Evolutionary conservation across 73 alveolate genomes (phyloP).

Genomic region (Tetrahymena borealis): DNA sequence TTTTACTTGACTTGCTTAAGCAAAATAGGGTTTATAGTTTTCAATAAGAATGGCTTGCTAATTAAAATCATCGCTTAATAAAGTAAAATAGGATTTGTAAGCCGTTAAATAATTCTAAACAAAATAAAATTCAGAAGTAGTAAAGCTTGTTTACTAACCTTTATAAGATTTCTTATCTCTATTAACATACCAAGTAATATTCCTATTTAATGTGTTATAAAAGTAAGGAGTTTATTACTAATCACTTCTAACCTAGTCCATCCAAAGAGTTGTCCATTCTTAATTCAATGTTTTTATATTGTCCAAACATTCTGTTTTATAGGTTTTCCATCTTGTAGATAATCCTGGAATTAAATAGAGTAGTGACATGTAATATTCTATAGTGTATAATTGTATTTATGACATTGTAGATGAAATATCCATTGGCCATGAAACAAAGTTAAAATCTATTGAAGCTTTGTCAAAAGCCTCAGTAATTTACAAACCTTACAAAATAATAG

Average conservation of each 20-base stretch:
- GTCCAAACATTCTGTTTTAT: background rate
- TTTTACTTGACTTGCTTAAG: background rate
- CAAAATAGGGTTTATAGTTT: background rate
- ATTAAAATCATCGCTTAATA: background rate
- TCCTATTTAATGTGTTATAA: background rate
- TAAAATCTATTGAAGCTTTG: background rate
- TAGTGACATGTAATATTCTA: background rate
- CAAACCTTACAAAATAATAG: background rate
- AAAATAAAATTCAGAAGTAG: background rate
- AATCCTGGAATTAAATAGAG: background rate
- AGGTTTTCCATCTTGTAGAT: background rate
- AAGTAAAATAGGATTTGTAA: background rate
- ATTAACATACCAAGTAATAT: background rate
- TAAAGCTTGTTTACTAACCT: background rate
- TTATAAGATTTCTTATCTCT: background rate
- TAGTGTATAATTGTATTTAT: background rate
- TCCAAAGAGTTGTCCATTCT: background rate
- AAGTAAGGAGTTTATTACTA: background rate
- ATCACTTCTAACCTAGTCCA: background rate
- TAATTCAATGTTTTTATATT: background rate
- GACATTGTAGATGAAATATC: background rate
- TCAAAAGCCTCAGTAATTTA: background rate
- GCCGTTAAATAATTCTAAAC: background rate
- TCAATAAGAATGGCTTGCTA: background rate
- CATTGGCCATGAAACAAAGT: background rate